These are phyloP conservation scores for Lentinula novae-zelandiae DNA, from an alignment of 1,284 basidiomycete species.

Conservation along the genomic window DNA sequence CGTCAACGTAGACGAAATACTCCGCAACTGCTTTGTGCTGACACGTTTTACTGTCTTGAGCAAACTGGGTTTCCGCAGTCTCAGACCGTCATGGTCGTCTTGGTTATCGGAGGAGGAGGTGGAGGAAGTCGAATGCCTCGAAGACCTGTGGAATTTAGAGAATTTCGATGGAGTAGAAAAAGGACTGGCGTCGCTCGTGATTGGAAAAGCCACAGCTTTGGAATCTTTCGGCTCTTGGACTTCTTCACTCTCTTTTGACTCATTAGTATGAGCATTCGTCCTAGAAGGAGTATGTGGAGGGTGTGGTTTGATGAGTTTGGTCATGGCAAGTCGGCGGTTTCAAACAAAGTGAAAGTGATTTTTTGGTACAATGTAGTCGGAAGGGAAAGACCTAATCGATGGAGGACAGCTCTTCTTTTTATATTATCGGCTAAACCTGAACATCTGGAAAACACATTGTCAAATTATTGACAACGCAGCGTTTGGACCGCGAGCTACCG, in stretches of 20 bases:
- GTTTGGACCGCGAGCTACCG: not conserved
- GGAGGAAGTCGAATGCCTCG: not conserved
- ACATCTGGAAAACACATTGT: not conserved
- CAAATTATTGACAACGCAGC: not conserved
- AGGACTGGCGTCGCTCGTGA: not conserved
- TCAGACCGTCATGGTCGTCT: not conserved
- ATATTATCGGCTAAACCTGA: not conserved
- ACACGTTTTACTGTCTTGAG: conserved; percentile 1
- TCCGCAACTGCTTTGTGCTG: not conserved
- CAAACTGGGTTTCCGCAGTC: not conserved
- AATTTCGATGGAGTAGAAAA: not conserved
- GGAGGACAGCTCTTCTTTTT: not conserved
- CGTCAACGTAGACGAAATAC: not conserved
- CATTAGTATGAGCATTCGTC: not conserved
- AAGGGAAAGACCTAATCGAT: not conserved
- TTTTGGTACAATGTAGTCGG: not conserved
- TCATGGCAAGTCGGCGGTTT: not conserved
- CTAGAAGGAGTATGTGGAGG: not conserved
- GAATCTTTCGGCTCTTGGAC: not conserved
- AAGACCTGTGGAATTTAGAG: not conserved
- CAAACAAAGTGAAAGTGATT: not conserved
- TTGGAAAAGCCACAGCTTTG: not conserved
- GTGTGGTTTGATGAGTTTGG: not conserved
- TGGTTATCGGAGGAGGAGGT: not conserved
- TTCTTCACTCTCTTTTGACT: not conserved